Evolutionary conservation across 2,329 filamentous ascomycete genomes (phyloP), one percentile per base, ranked within the genome.

Genomic region (Cladosporium oxysporum): DNA sequence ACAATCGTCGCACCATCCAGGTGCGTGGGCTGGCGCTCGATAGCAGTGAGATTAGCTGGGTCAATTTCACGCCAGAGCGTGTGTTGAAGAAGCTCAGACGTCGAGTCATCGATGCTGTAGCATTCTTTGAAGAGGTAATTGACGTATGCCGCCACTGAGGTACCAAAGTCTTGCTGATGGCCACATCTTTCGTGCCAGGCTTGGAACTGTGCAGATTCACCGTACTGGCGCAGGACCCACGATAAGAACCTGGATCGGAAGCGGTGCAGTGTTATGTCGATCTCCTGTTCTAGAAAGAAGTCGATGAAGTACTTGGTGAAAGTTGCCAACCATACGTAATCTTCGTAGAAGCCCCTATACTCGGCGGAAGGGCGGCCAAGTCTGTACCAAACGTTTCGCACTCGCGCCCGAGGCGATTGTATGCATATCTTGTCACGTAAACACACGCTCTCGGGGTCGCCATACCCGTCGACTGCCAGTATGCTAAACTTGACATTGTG

Each of bases 221-320:
- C 68, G 69, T 91, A 87, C 0, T 71, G 75, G 0, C 73, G 67
- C 0, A 68, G 28, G 0, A 91, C 72, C 88, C 89, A 93, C 0
- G 67, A 62, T 35, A 78, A 75, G 69, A 95, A 95, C 0, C 80
- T 71, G 0, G 66, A 65, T 10, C 81, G 79, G 68, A 95, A 93
- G 61, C 87, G 78, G 3, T 78, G 64, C 0, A 93, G 79, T 0
- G 77, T 76, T 1, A 90, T 83, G 7, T 74, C 70, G 1, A 68
- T 63, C 26, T 31, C 50, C 3, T 74, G 61, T 1, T 71, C 66
- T 1, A 76, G 70, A 58, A 90, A 79, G 69, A 85, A 95, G 68
- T 93, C 89, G 1, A 93, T 82, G 28, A 90, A 83, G 71, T 92
- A 87, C 72, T 93, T 94, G 0, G 85, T 83, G 0, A 95, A 79